Percentiles rank a stretch among this genome's conserved stretches.
Evolutionary conservation across 208 protist genomes (phyloP).

Genomic region (Acanthamoeba polyphaga): DNA sequence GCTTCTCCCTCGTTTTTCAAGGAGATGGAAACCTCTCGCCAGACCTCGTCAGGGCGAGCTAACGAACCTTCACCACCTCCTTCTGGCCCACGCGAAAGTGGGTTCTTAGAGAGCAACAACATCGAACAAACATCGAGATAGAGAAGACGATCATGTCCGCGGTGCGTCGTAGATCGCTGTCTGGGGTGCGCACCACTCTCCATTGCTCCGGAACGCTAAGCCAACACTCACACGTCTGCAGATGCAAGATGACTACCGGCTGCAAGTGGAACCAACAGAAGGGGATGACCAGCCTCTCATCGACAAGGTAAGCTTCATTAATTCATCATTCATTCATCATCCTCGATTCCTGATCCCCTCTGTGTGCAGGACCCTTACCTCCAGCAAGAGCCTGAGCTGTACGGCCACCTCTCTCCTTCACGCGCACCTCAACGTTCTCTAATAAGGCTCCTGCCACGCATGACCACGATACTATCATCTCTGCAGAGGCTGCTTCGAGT

Average conservation of each 20-base stretch:
- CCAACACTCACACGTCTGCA: background rate
- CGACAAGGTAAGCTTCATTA: background rate
- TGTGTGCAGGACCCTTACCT: background rate
- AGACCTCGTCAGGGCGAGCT: no score
- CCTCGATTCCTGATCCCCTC: background rate
- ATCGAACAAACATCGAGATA: no score
- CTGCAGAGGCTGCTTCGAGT: constrained; percentile 8
- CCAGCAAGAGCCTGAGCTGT: background rate
- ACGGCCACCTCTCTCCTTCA: background rate
- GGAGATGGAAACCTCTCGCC: no score
- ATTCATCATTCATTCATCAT: background rate
- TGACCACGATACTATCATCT: background rate
- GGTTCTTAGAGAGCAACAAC: no score
- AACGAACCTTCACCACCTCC: no score
- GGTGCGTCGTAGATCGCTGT: background rate
- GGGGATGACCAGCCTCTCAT: background rate
- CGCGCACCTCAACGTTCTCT: no score
- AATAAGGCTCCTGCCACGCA: no score
- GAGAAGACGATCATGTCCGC: background rate
- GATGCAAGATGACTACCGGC: background rate
- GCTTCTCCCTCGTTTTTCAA: no score
- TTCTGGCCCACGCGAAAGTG: no score
- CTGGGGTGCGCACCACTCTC: background rate
- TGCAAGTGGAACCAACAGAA: background rate
- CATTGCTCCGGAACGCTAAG: background rate